Percentiles rank a stretch among this genome's conserved stretches.
Conservation (phyloP, 345 rosid species). For the Murraya koenigii region DNA sequence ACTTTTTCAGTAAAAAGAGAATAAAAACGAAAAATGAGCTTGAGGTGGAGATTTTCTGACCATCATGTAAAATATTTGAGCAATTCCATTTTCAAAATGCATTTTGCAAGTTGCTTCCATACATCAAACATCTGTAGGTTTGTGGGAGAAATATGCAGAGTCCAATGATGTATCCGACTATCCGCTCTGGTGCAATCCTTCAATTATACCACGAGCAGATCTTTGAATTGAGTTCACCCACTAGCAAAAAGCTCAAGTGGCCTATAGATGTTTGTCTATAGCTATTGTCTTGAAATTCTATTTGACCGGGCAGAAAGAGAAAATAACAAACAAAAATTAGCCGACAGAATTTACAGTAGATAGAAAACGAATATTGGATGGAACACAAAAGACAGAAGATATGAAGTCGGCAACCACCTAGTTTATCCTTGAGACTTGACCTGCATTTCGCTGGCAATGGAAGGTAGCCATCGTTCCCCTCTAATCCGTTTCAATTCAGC, state of each 20-base stretch:
- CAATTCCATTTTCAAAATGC: neutral
- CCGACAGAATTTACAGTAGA: neutral
- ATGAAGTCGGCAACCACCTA: neutral
- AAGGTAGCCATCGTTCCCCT: slow-evolving; percentile 89
- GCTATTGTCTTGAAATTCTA: slow-evolving; percentile 4
- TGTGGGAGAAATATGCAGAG: neutral
- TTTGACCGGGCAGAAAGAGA: slow-evolving; percentile 11
- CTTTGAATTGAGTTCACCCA: neutral
- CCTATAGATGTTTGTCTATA: slow-evolving; percentile 1
- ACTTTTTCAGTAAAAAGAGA: no score
- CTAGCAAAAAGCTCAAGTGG: neutral
- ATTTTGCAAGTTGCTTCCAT: neutral
- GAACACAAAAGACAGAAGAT: neutral
- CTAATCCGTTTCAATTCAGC: slow-evolving; percentile 64
- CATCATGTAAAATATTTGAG: neutral
- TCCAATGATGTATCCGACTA: neutral
- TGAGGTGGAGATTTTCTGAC: neutral
- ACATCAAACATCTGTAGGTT: neutral
- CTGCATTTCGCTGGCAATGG: slow-evolving; percentile 58
- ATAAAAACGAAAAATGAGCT: neutral
- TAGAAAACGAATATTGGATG: neutral
- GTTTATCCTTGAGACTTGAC: slow-evolving; percentile 20
- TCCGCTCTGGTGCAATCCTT: neutral
- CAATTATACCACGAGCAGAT: neutral
- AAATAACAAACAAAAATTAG: neutral